Conservation (phyloP, 2,329 filamentous ascomycete species). For the Colletotrichum lupini region DNA sequence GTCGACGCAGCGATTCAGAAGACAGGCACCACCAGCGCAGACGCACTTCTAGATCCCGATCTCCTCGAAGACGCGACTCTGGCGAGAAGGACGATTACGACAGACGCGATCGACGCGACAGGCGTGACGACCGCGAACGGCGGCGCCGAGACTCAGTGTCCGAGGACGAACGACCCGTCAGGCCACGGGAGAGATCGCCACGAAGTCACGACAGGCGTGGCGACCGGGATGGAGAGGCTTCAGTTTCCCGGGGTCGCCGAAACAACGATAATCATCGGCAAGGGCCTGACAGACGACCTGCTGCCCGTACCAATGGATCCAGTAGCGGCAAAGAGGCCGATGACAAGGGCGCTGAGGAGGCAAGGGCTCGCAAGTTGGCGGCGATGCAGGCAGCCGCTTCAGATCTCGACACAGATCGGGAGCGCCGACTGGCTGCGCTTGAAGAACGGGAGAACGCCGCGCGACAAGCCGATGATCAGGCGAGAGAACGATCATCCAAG, state of each 20-base stretch:
- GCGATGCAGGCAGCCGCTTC: constrained; percentile 79
- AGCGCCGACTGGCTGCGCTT: constrained; percentile 73
- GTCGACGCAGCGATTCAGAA: constrained; percentile 32
- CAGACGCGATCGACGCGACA: constrained; percentile 25
- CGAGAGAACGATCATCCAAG: constrained; percentile 67
- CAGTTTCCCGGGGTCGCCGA: constrained; percentile 34
- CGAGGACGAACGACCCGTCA: constrained; percentile 44
- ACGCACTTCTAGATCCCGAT: constrained; percentile 20
- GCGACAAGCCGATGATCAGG: constrained; percentile 74
- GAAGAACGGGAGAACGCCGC: constrained; percentile 73
- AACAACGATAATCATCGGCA: constrained; percentile 35
- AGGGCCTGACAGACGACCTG: constrained; percentile 38
- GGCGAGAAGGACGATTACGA: constrained; percentile 13
- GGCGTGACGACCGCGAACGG: constrained; percentile 45
- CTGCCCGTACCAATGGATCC: constrained; percentile 32
- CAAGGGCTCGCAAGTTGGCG: constrained; percentile 74
- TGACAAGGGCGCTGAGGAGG: constrained; percentile 57
- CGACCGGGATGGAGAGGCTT: constrained; percentile 37
- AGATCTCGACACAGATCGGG: constrained; percentile 77
- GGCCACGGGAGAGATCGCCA: constrained; percentile 39
- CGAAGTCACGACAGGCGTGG: constrained; percentile 36
- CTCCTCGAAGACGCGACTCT: constrained; percentile 31
- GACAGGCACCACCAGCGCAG: constrained; percentile 33
- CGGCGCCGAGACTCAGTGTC: constrained; percentile 41
- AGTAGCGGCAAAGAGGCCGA: constrained; percentile 37